phyloP scores from a whole-genome alignment of 139 green algal genomes.

The Chlorella sp. region DNA sequence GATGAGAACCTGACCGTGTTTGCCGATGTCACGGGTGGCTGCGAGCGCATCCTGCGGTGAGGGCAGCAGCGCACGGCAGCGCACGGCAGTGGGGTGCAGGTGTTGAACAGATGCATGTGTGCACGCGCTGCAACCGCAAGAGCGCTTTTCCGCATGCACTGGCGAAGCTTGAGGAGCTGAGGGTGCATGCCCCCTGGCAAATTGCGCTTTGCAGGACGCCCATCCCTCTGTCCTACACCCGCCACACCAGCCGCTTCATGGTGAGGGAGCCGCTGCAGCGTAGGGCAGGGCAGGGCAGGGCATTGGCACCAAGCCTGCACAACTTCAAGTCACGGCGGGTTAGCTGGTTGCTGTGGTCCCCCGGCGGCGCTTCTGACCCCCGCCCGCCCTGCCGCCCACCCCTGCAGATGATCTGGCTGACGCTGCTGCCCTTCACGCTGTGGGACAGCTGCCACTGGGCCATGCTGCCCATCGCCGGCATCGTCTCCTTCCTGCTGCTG shows the following conservation, averaged over 20 bases:
- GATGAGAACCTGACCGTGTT: conserved; percentile 74
- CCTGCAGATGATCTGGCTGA: conserved; percentile 7
- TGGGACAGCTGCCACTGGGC: conserved; percentile 75
- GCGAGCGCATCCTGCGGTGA: conserved; percentile 75
- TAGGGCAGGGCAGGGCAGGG: no score
- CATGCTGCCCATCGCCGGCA: conserved; percentile 58
- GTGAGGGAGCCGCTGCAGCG: neutral
- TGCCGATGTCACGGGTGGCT: conserved; percentile 67
- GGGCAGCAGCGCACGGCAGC: no score
- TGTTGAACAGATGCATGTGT: no score
- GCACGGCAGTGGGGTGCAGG: no score
- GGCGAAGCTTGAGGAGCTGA: no score
- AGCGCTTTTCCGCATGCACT: no score
- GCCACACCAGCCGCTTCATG: conserved; percentile 35
- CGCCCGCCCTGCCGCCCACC: neutral
- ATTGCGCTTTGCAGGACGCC: conserved; percentile 57
- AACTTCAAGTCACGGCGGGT: neutral
- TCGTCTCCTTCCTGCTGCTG: conserved; percentile 80
- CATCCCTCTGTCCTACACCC: conserved; percentile 70
- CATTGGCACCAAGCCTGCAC: no score
- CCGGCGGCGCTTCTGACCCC: no score
- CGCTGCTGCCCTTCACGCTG: conserved; percentile 53
- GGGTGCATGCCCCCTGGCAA: no score
- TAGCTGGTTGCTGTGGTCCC: no score
- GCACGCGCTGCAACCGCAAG: no score